Percentiles rank a stretch among this genome's conserved stretches.
These are phyloP conservation scores for Cryphonectria radicalis DNA, from an alignment of 2,329 filamentous ascomycete species.

Conservation along the genomic window DNA sequence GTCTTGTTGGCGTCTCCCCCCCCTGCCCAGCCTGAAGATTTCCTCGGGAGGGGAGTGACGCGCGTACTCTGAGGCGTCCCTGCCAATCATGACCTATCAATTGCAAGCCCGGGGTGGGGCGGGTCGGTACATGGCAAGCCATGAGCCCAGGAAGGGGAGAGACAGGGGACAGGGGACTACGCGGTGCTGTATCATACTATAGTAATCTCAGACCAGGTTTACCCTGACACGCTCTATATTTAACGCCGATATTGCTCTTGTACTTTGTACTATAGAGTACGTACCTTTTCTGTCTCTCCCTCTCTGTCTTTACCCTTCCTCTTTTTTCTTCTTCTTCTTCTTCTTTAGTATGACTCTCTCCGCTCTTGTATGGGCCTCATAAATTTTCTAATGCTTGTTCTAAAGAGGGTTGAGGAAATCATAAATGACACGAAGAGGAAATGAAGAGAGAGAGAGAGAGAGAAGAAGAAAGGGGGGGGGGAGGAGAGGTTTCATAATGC, in stretches of 20 bases:
- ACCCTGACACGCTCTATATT: slow-evolving; percentile 20
- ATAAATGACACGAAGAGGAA: slow-evolving; percentile 4
- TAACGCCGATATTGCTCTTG: slow-evolving; percentile 11
- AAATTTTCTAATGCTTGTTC: background rate
- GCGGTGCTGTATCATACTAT: background rate
- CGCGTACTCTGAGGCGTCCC: slow-evolving; percentile 26
- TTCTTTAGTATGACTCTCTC: background rate
- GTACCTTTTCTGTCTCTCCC: background rate
- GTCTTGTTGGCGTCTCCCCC: background rate
- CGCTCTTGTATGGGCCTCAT: background rate
- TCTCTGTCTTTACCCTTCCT: too few relatives aligned
- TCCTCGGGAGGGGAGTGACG: slow-evolving; percentile 18
- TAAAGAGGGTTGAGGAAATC: background rate
- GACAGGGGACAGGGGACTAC: slow-evolving; percentile 3
- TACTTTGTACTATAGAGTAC: background rate
- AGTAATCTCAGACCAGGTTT: background rate
- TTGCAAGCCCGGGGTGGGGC: slow-evolving; percentile 19
- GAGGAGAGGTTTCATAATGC: background rate
- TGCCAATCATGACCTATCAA: slow-evolving; percentile 26
- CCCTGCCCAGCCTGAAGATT: background rate
- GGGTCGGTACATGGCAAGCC: slow-evolving; percentile 11
- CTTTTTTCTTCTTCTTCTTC: background rate
- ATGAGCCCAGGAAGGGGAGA: background rate
- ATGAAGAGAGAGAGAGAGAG: background rate
- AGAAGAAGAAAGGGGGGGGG: background rate